phyloP scores from a whole-genome alignment of 305 asterid genomes.

The Fraxinus greggii region DNA sequence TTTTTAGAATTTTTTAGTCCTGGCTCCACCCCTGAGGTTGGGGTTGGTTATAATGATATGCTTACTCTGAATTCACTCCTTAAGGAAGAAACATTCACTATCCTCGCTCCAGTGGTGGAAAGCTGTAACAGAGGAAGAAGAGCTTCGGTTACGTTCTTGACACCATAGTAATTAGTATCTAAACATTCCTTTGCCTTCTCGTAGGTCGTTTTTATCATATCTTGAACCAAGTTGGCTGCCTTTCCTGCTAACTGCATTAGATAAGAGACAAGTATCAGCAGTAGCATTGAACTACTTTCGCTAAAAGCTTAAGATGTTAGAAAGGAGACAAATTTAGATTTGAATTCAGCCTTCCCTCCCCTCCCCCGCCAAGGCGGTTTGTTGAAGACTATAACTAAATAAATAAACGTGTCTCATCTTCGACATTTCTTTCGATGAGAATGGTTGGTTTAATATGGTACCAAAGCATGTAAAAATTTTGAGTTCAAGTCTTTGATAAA shows the following conservation, averaged over 20 bases:
- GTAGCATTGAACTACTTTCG: background rate
- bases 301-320: background rate
- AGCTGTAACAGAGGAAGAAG: constrained; percentile 65
- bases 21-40: too few relatives aligned
- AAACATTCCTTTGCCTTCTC: constrained; percentile 61
- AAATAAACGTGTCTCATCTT: background rate
- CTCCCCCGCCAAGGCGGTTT: background rate
- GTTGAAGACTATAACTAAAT: background rate
- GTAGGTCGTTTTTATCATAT: constrained; percentile 51
- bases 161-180: constrained; percentile 71
- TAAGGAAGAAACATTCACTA: constrained; percentile 67
- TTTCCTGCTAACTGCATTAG: constrained; percentile 64
- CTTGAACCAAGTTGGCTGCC: constrained; percentile 50
- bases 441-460: background rate
- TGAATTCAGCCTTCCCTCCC: background rate
- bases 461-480: background rate
- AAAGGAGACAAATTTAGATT: background rate
- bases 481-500: background rate
- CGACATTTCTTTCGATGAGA: background rate
- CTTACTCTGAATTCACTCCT: constrained; percentile 69
- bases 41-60: background rate
- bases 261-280: background rate
- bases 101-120: constrained; percentile 60
- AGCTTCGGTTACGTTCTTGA: constrained; percentile 63
- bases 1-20: too few relatives aligned